Conservation (phyloP, 768 basidiomycete genomes). For the Kwoniella sp. region DNA sequence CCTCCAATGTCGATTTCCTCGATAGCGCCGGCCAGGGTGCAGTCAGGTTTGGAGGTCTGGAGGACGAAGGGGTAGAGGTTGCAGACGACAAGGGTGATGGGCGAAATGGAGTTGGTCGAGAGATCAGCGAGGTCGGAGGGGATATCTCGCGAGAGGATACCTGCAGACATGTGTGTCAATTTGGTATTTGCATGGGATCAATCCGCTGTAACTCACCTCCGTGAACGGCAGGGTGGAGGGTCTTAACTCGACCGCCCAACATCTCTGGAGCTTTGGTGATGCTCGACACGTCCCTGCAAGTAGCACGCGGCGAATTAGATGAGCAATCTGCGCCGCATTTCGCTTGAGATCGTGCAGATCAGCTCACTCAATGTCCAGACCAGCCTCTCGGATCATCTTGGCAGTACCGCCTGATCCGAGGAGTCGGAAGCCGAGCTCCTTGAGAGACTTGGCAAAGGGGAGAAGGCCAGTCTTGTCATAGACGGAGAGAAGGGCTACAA, state of each 20-base stretch:
- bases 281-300: slow-evolving; percentile 85
- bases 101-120: slow-evolving; percentile 76
- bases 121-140: slow-evolving; percentile 88
- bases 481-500: slow-evolving; percentile 79
- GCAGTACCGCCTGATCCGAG: slow-evolving; percentile 97
- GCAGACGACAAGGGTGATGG: slow-evolving; percentile 96
- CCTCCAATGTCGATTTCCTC: slow-evolving; percentile 99
- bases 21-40: slow-evolving; percentile 87
- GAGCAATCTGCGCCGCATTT: slow-evolving; percentile 7
- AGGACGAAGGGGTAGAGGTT: slow-evolving; percentile 96
- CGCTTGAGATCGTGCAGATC: background rate
- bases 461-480: slow-evolving; percentile 92
- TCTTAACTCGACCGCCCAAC: slow-evolving; percentile 97
- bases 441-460: slow-evolving; percentile 83
- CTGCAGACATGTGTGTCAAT: slow-evolving; percentile 58
- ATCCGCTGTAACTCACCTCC: slow-evolving; percentile 66
- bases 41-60: slow-evolving; percentile 76
- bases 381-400: slow-evolving; percentile 93
- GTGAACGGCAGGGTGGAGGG: slow-evolving; percentile 95
- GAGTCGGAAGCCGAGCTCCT: slow-evolving; percentile 77
- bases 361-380: slow-evolving; percentile 83
- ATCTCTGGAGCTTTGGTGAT: slow-evolving; percentile 98
- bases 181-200: background rate
- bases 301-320: background rate
- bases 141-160: slow-evolving; percentile 90